A percentile compares a stretch with the other conserved stretches of the same genome.
phyloP scores from a whole-genome alignment of 495 filamentous ascomycete genomes.

The Trichoderma reesei region DNA sequence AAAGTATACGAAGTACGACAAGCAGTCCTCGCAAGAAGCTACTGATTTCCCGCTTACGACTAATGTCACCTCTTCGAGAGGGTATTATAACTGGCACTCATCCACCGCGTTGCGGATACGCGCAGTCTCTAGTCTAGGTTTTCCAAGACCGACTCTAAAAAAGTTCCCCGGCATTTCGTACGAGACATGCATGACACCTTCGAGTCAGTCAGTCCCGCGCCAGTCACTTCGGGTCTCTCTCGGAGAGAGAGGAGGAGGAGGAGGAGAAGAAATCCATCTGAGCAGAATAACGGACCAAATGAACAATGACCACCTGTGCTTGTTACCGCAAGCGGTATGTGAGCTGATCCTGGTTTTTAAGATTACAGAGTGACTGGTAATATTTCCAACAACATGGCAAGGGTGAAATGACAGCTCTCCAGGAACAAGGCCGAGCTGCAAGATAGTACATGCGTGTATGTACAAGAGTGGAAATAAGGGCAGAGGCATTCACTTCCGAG shows the following conservation, averaged over 20 bases:
- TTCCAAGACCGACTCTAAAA: not conserved
- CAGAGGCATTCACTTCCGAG: not conserved
- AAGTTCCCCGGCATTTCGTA: not conserved
- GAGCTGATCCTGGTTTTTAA: not conserved
- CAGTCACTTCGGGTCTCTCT: not conserved
- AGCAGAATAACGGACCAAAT: not conserved
- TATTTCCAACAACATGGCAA: not conserved
- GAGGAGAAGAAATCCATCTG: too few relatives aligned
- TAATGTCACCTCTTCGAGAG: not conserved
- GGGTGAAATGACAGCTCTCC: not conserved
- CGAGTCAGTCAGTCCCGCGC: conserved; percentile 3
- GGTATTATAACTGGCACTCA: not conserved
- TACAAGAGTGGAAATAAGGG: not conserved
- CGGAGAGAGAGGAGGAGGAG: not conserved
- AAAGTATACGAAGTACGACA: too few relatives aligned
- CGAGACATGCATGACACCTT: not conserved
- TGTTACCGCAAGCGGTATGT: not conserved
- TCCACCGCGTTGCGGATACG: not conserved
- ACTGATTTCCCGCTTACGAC: not conserved
- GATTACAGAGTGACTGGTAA: not conserved
- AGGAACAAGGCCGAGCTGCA: conserved; percentile 1
- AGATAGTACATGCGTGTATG: too few relatives aligned
- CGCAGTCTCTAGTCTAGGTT: not conserved
- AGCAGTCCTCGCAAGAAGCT: too few relatives aligned
- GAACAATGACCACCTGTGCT: not conserved